phyloP scores from a whole-genome alignment of 306 rosid species.

The Cucumis hystrix region DNA sequence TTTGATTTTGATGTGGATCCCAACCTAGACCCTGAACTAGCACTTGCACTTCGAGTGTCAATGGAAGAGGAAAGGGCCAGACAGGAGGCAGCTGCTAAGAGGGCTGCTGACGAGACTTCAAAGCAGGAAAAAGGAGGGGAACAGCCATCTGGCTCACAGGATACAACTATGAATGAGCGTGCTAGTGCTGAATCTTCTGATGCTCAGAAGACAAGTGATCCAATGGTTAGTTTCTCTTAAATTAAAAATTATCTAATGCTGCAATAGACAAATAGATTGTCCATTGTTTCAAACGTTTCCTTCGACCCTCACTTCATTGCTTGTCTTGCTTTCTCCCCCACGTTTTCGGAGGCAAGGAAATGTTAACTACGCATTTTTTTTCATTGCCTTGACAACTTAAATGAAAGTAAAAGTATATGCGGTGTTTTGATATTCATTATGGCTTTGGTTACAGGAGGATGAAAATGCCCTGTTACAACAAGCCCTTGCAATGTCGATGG shows the following conservation, averaged over 20 bases:
- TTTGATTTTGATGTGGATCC: conserved; percentile 99
- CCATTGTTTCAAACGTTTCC: neutral
- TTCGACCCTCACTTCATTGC: neutral
- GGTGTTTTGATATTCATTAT: neutral
- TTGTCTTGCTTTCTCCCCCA: neutral
- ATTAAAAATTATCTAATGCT: neutral
- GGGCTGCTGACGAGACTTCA: conserved; percentile 76
- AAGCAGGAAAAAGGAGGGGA: conserved; percentile 73
- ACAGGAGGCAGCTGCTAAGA: conserved; percentile 99
- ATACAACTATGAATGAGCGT: conserved; percentile 74
- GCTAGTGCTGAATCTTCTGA: conserved; percentile 45
- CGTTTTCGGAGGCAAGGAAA: neutral
- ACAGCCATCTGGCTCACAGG: conserved; percentile 56
- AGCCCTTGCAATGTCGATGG: conserved; percentile 99
- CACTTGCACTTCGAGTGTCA: conserved; percentile 97
- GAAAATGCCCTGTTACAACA: conserved; percentile 90
- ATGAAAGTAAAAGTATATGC: neutral
- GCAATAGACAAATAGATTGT: neutral
- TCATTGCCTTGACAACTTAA: neutral
- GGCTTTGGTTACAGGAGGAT: conserved; percentile 29
- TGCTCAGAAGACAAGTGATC: conserved; percentile 51
- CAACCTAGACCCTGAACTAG: conserved; percentile 94
- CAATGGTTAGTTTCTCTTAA: conserved; percentile 22
- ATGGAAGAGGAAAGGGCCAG: conserved; percentile 99
- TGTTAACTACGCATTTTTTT: neutral